Conservation (phyloP, 768 basidiomycete genomes). For the Asterophora lycoperdoides region DNA sequence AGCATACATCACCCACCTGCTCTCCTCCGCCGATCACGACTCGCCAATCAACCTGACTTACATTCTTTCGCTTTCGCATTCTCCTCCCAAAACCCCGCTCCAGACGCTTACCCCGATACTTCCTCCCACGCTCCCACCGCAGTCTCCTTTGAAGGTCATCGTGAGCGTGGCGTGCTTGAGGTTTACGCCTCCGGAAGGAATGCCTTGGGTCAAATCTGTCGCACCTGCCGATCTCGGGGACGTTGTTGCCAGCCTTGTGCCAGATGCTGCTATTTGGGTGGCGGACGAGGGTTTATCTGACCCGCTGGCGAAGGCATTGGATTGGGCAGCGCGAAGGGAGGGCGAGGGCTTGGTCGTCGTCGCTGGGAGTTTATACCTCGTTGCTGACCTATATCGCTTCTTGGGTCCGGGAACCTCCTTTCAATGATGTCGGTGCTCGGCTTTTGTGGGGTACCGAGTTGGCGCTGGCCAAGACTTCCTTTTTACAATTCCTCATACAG, state of each 20-base stretch:
- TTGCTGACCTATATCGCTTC: slow-evolving; percentile 85
- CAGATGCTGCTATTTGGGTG: slow-evolving; percentile 45
- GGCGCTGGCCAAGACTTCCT: no score
- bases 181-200: slow-evolving; percentile 79
- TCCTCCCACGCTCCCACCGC: slow-evolving; percentile 28
- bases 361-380: slow-evolving; percentile 91
- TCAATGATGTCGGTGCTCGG: no score
- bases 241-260: slow-evolving; percentile 39
- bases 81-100: slow-evolving; percentile 76
- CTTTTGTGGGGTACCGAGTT: no score
- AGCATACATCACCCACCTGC: slow-evolving; percentile 50
- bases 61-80: slow-evolving; percentile 79
- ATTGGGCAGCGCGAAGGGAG: slow-evolving; percentile 49
- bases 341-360: slow-evolving; percentile 56
- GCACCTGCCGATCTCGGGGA: slow-evolving; percentile 45
- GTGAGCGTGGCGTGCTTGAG: slow-evolving; percentile 49
- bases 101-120: slow-evolving; percentile 72
- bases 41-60: slow-evolving; percentile 50
- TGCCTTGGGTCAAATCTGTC: slow-evolving; percentile 89
- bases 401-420: slow-evolving; percentile 7
- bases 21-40: slow-evolving; percentile 17
- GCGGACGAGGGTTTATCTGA: slow-evolving; percentile 23
- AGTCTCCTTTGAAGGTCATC: slow-evolving; percentile 26
- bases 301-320: slow-evolving; percentile 31
- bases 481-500: no score